These are phyloP conservation scores for Trametes polyzona DNA, from an alignment of 1,284 basidiomycete species.

Conservation along the genomic window DNA sequence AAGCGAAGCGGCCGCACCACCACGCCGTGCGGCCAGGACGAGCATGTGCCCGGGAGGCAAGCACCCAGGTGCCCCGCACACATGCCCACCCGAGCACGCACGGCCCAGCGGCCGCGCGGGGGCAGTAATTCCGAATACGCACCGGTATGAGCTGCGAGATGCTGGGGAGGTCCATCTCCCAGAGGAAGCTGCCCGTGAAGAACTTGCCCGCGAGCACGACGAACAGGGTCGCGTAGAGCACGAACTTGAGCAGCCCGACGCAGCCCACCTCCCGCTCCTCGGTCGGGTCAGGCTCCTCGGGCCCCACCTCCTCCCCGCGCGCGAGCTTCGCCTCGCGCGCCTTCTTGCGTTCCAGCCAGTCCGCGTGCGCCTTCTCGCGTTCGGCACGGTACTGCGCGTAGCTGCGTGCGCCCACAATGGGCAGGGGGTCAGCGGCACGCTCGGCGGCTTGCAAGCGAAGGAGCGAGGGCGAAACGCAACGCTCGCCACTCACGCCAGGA, in stretches of 20 bases:
- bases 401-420: slow-evolving; percentile 41
- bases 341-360: slow-evolving; percentile 71
- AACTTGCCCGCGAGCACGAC: slow-evolving; percentile 73
- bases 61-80: neutral
- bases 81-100: neutral
- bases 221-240: slow-evolving; percentile 59
- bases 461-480: neutral
- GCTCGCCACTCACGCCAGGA: slow-evolving; percentile 65
- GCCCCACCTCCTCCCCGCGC: slow-evolving; percentile 71
- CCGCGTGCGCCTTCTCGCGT: slow-evolving; percentile 62
- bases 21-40: neutral
- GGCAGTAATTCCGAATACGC: slow-evolving; percentile 13
- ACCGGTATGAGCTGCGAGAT: slow-evolving; percentile 33
- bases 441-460: neutral
- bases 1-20: neutral
- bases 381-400: slow-evolving; percentile 70
- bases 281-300: slow-evolving; percentile 73
- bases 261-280: slow-evolving; percentile 67
- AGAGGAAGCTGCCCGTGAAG: slow-evolving; percentile 78
- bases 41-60: neutral
- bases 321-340: slow-evolving; percentile 74
- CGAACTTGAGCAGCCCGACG: slow-evolving; percentile 67
- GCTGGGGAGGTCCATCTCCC: slow-evolving; percentile 63
- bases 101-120: slow-evolving; percentile 1
- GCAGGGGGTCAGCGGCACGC: slow-evolving; percentile 10